Base-by-base conservation (phyloP, 2,329 filamentous ascomycete species). In the Neofusicoccum parvum region DNA sequence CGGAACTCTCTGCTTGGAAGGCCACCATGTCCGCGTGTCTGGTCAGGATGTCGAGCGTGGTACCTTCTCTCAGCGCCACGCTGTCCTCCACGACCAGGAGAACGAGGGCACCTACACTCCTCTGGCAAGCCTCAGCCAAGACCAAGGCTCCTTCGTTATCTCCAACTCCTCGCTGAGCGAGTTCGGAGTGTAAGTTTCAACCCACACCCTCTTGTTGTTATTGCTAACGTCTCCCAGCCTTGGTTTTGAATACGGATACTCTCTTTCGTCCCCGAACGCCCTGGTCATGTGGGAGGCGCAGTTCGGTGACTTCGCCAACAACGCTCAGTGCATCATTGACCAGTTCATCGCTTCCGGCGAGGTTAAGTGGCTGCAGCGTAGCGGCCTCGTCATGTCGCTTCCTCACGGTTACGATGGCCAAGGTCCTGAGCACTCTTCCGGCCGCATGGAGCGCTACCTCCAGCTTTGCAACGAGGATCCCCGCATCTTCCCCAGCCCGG, bases 201-300 rank as follows among this genome's bases (percentile, higher is more conserved):
- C 15, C 10, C 32, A 39, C 67, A 37, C 23, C 32, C n/a, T 37
- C 56, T 49, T 20, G 15, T 45, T 49, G 41, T 17, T 9, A 62
- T 65, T 45, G 50, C 75, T 79, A 72, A 79, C 48, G 34, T 15
- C 17, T 23, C 14, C 63, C 58, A 91, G 88, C 68, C 91, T 99
- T 68, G 95, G 95, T 63, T 99, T 99, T 78, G 95, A 99, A 81
- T 99, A 99, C 75, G 95, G 95, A 67, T 99, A 99, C 85, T 99
- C 95, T 3, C 83, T 99, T 67, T 96, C 94, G 34, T 98, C 95
- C 36, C 95, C 95, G 66, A 96, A 97, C 77, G 94, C 95, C 43
- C 88, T 99, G 32, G 94, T 99, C 72, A 96, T 99, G 89, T 99
- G 95, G 95, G 95, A 99, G 83, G 95, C 95, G 43, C 95, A 99